Conservation (phyloP, 1,139 yeast species). For the Trichomonascaceae sp. region DNA sequence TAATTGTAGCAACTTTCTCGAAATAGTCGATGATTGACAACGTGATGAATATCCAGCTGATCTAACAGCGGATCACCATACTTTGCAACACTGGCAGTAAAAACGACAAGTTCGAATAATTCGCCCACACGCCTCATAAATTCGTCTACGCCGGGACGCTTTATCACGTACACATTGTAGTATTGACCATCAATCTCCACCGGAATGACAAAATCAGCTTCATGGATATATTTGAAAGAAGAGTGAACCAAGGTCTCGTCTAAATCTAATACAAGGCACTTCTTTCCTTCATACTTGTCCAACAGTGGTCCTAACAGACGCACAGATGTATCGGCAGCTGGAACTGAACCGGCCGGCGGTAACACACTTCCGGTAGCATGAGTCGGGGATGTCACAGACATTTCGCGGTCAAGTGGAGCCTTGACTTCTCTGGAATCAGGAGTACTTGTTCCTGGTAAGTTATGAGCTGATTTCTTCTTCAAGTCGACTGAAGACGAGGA, state of each 20-base stretch:
- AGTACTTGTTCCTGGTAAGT: neutral
- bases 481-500: neutral
- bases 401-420: neutral
- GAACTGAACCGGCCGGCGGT: neutral
- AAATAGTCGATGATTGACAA: conserved; percentile 86
- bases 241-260: conserved; percentile 97
- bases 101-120: conserved; percentile 88
- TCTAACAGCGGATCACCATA: conserved; percentile 95
- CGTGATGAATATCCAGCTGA: conserved; percentile 64
- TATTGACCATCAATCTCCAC: conserved; percentile 83
- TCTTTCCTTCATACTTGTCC: conserved; percentile 46
- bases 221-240: conserved; percentile 82
- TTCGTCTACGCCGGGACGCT: conserved; percentile 97
- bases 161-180: conserved; percentile 92
- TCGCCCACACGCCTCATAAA: conserved; percentile 79
- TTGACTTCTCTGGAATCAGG: neutral
- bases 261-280: conserved; percentile 83
- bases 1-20: conserved; percentile 76
- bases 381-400: conserved; percentile 1
- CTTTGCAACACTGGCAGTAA: conserved; percentile 91
- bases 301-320: conserved; percentile 58
- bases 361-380: neutral
- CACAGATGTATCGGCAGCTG: conserved; percentile 1
- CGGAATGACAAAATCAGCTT: conserved; percentile 94
- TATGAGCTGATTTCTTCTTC: neutral